Evolutionary conservation across 2,329 filamentous ascomycete genomes (phyloP).

Genomic region (Albophoma yamanashiensis): DNA sequence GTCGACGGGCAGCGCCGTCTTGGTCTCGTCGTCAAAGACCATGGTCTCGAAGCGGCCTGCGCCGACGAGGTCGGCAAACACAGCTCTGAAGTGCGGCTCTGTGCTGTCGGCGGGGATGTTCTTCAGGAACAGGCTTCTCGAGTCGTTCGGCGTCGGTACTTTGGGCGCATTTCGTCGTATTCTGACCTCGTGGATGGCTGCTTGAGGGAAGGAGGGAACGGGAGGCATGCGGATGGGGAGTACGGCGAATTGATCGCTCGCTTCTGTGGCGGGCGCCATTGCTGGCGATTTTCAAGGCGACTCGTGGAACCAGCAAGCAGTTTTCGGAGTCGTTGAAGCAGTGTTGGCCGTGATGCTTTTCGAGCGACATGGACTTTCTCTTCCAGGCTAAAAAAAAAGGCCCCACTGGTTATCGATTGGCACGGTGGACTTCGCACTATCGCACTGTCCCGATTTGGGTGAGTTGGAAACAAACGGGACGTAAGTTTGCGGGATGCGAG

Average conservation of each 20-base stretch:
- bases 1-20: slow-evolving; percentile 27
- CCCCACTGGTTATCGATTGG: not conserved
- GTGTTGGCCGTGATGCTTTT: not conserved
- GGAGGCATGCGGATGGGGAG: slow-evolving; percentile 59
- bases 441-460: not conserved
- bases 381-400: not conserved
- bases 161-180: slow-evolving; percentile 75
- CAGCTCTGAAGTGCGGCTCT: slow-evolving; percentile 59
- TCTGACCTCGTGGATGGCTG: slow-evolving; percentile 74
- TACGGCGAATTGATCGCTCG: slow-evolving; percentile 50
- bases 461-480: too few species aligned
- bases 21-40: slow-evolving; percentile 56
- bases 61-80: slow-evolving; percentile 67
- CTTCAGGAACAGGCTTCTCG: slow-evolving; percentile 78
- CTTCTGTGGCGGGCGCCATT: slow-evolving; percentile 17
- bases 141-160: slow-evolving; percentile 60
- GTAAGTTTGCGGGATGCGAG: too few species aligned
- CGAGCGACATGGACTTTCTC: not conserved
- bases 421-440: not conserved
- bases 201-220: slow-evolving; percentile 48
- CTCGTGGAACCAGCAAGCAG: too few species aligned
- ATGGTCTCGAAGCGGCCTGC: slow-evolving; percentile 70
- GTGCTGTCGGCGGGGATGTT: slow-evolving; percentile 83
- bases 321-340: not conserved
- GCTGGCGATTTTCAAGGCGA: not conserved